Percentiles rank a stretch among this genome's conserved stretches.
phyloP scores from a whole-genome alignment of 176 grass and related monocot species.

The Carex cristatella region DNA sequence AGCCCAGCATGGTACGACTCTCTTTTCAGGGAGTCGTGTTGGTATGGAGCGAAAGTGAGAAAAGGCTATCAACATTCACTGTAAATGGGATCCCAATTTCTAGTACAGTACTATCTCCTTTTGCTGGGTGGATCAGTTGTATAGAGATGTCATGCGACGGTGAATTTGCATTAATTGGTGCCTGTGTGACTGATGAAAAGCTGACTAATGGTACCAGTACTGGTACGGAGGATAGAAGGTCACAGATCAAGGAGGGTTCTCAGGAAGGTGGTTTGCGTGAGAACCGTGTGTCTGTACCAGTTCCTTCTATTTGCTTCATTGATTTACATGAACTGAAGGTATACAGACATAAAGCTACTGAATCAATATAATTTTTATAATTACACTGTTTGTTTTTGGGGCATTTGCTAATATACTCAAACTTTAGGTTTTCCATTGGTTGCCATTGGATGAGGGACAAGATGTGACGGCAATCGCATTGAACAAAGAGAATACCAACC shows the following conservation, averaged over 20 bases:
- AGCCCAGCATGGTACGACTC: slow-evolving; percentile 55
- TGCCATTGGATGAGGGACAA: slow-evolving; percentile 58
- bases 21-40: slow-evolving; percentile 89
- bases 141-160: slow-evolving; percentile 87
- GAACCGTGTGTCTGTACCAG: slow-evolving; percentile 40
- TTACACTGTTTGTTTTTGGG: not conserved
- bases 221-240: slow-evolving; percentile 22
- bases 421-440: slow-evolving; percentile 58
- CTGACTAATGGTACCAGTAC: slow-evolving; percentile 15
- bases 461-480: slow-evolving; percentile 71
- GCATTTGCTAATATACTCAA: not conserved
- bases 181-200: slow-evolving; percentile 44
- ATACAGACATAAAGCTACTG: slow-evolving; percentile 24
- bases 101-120: slow-evolving; percentile 55
- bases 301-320: slow-evolving; percentile 90
- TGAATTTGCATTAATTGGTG: slow-evolving; percentile 71
- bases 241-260: slow-evolving; percentile 17
- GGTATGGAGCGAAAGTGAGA: slow-evolving; percentile 69
- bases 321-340: slow-evolving; percentile 91
- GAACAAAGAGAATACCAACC: slow-evolving; percentile 93
- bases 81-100: slow-evolving; percentile 84
- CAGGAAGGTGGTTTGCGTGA: slow-evolving; percentile 25
- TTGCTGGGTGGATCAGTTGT: slow-evolving; percentile 72
- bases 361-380: slow-evolving; percentile 12
- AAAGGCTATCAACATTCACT: slow-evolving; percentile 84